A percentile compares a stretch with the other conserved stretches of the same genome.
These are phyloP conservation scores for Candida boidinii DNA, from an alignment of 805 yeast species.

Conservation along the genomic window DNA sequence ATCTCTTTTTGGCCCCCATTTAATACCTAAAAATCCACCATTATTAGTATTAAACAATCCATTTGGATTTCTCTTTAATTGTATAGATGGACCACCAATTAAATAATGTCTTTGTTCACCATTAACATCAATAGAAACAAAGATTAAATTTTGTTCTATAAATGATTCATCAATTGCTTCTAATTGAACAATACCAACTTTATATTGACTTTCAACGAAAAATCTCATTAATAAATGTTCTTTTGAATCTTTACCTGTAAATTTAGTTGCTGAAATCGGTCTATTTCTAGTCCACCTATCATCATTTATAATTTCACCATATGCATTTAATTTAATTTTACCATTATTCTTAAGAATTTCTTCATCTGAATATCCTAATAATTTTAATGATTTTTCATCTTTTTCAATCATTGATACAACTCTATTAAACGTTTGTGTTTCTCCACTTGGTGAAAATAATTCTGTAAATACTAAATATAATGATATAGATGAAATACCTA, in stretches of 20 bases:
- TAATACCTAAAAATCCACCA: constrained; percentile 67
- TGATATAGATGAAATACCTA: constrained; percentile 59
- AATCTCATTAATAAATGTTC: constrained; percentile 81
- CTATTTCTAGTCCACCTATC: constrained; percentile 86
- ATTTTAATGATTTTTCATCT: constrained; percentile 48
- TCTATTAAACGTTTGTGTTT: constrained; percentile 81
- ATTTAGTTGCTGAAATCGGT: constrained; percentile 66
- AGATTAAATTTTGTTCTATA: constrained; percentile 60
- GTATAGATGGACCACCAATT: constrained; percentile 47
- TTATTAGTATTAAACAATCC: constrained; percentile 30
- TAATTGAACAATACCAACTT: constrained; percentile 62
- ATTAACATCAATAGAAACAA: constrained; percentile 68
- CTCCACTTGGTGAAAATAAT: constrained; percentile 82
- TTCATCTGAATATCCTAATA: constrained; percentile 32
- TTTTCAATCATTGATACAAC: constrained; percentile 73
- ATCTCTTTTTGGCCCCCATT: constrained; percentile 76
- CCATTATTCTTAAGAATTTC: constrained; percentile 39
- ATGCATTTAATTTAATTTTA: constrained; percentile 62
- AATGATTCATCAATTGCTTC: constrained; percentile 70
- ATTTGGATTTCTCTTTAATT: constrained; percentile 38
- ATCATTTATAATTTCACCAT: constrained; percentile 56
- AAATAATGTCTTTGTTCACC: constrained; percentile 62
- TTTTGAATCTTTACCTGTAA: constrained; percentile 61
- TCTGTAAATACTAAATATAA: constrained; percentile 74
- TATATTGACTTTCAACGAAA: constrained; percentile 66